phyloP scores from a whole-genome alignment of 352 stramenopile genomes.

The Pythium dissotocum region DNA sequence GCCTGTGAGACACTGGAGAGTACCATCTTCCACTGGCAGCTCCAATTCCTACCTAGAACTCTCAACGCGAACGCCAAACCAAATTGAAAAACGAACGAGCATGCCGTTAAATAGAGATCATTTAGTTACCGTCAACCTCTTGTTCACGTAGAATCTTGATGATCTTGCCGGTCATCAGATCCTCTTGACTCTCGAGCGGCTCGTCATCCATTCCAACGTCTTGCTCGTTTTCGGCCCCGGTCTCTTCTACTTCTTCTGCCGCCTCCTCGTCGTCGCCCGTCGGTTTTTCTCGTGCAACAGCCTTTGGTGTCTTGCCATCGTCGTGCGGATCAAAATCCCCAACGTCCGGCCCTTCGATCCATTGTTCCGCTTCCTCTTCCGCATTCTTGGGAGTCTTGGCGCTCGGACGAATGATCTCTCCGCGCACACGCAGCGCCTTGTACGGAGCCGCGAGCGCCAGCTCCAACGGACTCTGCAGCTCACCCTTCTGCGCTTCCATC shows the following conservation, averaged over 20 bases:
- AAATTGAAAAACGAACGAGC: too few species aligned
- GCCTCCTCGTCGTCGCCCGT: neutral
- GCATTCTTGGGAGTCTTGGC: neutral
- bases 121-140: neutral
- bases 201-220: neutral
- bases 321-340: conserved; percentile 16
- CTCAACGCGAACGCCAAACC: too few species aligned
- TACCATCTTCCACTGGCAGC: too few species aligned
- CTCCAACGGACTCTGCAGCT: conserved; percentile 12
- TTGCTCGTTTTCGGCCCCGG: neutral
- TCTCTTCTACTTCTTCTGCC: neutral
- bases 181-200: neutral
- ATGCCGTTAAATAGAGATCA: too few species aligned
- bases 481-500: conserved; percentile 1
- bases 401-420: neutral
- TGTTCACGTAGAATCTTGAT: neutral
- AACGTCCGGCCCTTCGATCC: conserved; percentile 9
- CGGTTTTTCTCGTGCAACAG: neutral
- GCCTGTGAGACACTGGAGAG: too few species aligned
- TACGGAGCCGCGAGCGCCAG: conserved; percentile 24
- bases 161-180: neutral
- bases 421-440: conserved; percentile 14
- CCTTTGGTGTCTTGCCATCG: neutral
- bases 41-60: too few species aligned
- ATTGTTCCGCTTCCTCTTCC: conserved; percentile 2